Conservation (phyloP, 2,329 filamentous ascomycete genomes). For the Scytalidium lignicola region DNA sequence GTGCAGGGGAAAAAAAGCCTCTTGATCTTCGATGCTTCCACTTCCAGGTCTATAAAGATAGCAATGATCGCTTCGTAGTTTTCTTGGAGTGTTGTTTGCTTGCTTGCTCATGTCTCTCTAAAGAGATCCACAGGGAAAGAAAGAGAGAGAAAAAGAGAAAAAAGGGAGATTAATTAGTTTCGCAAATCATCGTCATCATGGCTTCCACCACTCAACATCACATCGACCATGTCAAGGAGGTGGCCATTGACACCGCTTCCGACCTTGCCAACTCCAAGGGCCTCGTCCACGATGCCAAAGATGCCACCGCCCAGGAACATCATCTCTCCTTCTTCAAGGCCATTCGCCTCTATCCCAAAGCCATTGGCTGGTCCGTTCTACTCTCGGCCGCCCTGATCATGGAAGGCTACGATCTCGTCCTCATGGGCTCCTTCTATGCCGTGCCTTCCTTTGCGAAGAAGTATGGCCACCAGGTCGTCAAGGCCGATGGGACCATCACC, state of each 20-base stretch:
- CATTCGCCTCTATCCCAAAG: conserved; percentile 16
- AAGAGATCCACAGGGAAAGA: too few relatives aligned
- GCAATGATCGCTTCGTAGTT: too few relatives aligned
- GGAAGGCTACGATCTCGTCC: conserved; percentile 34
- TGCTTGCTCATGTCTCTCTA: too few relatives aligned
- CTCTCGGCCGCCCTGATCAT: conserved; percentile 33
- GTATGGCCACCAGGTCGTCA: conserved; percentile 34
- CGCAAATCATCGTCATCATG: neutral
- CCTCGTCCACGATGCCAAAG: conserved; percentile 3
- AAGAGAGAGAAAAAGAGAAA: too few relatives aligned
- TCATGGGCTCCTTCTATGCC: conserved; percentile 32
- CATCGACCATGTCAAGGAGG: neutral
- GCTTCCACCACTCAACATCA: neutral
- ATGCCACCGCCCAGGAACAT: conserved; percentile 15
- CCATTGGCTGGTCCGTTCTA: conserved; percentile 27
- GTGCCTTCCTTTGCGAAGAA: conserved; percentile 25
- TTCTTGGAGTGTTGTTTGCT: too few relatives aligned
- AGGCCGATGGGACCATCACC: conserved; percentile 21
- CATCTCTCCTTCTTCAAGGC: conserved; percentile 12
- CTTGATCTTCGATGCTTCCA: too few relatives aligned
- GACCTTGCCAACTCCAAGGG: neutral
- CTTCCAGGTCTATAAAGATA: too few relatives aligned
- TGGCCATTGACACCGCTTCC: neutral
- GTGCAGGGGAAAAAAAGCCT: too few relatives aligned
- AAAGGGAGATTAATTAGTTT: too few relatives aligned